These are phyloP conservation scores for Apiotrichum porosum DNA, from an alignment of 1,284 basidiomycete species.

Conservation along the genomic window DNA sequence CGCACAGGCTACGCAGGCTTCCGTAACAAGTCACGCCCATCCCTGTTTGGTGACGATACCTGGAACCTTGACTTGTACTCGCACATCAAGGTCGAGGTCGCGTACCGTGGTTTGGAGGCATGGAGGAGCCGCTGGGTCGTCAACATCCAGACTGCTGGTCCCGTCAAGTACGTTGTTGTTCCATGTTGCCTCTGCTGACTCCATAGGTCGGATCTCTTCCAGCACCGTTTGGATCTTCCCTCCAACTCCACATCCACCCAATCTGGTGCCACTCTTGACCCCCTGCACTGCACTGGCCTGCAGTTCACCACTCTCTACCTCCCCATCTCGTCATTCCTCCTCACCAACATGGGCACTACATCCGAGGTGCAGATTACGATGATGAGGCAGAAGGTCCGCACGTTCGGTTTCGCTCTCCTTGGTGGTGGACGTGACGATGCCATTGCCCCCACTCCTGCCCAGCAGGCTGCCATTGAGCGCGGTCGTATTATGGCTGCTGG, in stretches of 20 bases:
- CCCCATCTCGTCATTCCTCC: conserved; percentile 51
- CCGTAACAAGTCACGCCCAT: conserved; percentile 49
- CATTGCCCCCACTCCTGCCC: conserved; percentile 5
- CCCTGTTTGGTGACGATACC: conserved; percentile 50
- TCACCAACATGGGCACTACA: conserved; percentile 52
- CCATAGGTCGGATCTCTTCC: conserved; percentile 51
- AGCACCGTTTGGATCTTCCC: conserved; percentile 51
- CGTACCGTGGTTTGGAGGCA: conserved; percentile 44
- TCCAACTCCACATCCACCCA: conserved; percentile 24
- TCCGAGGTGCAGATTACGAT: conserved; percentile 49
- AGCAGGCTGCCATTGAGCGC: conserved; percentile 4
- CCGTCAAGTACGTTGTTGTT: conserved; percentile 38
- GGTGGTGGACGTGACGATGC: conserved; percentile 38
- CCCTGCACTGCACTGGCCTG: conserved; percentile 20
- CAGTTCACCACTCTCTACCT: conserved; percentile 51
- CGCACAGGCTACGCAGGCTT: conserved; percentile 53
- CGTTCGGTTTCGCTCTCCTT: conserved; percentile 50
- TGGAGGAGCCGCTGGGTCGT: conserved; percentile 51
- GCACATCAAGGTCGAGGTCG: conserved; percentile 50
- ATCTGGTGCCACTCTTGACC: conserved; percentile 24
- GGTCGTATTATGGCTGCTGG: conserved; percentile 20
- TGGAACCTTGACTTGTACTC: conserved; percentile 52
- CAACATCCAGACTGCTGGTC: conserved; percentile 53
- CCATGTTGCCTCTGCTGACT: neutral
- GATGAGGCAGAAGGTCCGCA: conserved; percentile 49